Evolutionary conservation across 2,329 filamentous ascomycete genomes (phyloP), one percentile per base, ranked within the genome.

Genomic region (Penicillium sp.): DNA sequence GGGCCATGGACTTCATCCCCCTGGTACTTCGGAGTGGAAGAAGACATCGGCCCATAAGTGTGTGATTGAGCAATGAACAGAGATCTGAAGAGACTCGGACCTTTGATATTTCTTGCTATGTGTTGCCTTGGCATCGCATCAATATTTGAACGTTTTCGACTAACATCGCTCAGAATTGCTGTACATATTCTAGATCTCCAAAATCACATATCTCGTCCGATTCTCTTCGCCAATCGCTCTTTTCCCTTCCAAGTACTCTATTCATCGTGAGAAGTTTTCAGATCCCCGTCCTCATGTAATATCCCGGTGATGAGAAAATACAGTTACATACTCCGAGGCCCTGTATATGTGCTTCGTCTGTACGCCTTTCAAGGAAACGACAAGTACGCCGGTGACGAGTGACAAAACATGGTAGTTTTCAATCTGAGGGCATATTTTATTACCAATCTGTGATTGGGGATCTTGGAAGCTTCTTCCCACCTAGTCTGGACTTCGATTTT

Each of bases 11-110:
- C 63, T 71, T 69, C 67, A 76, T 75, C 72, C 71, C 70, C 69
- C 55, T 58, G 53, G 56, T 53, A 35, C 43, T 2, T 44, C 51
- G 51, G 57, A 69, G 72, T 70, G 73, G 74, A 75, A 73, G 73
- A 69, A 71, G 71, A 69, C 66, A 67, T 64, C 52, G 56, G 56
- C 54, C 53, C 50, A 58, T 54, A 54, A 52, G 66, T 71, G 69
- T 53, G 64, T 78, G 76, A 77, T 69, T 76, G 75, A 76, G 67
- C 58, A 51, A 68, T 70, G 76, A 78, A 78, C 76, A 78, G 76
- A 78, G 68, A 78, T 78, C 76, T 73, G 65, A 51, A 78, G 76
- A 71, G 76, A 74, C 53, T 47, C 34, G 32, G 26, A 20, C 34
- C 31, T 45, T 45, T 20, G 18, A 32, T 39, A 38, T n/a, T 14